Percentiles rank a stretch among this genome's conserved stretches.
Conservation (phyloP, 2,329 filamentous ascomycete genomes). For the Pseudogymnoascus sp. region DNA sequence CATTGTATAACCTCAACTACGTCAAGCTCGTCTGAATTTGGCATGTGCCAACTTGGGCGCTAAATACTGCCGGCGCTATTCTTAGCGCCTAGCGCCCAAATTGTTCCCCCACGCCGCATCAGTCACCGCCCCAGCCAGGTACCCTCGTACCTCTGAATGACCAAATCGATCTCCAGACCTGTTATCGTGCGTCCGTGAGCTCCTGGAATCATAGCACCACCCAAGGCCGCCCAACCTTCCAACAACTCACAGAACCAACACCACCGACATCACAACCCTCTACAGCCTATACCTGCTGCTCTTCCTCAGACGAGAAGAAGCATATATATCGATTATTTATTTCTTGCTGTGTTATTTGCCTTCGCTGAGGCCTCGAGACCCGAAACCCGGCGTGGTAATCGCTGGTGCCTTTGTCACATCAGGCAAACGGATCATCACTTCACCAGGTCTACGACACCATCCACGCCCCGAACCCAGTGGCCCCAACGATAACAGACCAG, state of each 20-base stretch:
- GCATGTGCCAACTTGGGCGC: not conserved
- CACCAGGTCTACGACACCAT: not conserved
- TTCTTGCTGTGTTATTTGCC: not conserved
- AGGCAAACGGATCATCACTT: conserved; percentile 5
- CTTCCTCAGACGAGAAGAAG: not conserved
- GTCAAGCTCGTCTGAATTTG: not conserved
- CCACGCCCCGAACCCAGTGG: not conserved
- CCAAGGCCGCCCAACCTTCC: not conserved
- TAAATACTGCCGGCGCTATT: not conserved
- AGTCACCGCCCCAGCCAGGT: not conserved
- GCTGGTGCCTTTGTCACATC: not conserved
- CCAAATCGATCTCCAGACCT: conserved; percentile 1
- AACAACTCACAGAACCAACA: not conserved
- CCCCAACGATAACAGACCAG: not conserved
- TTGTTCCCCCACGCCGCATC: not conserved
- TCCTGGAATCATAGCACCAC: conserved; percentile 1
- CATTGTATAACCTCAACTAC: too few relatives aligned
- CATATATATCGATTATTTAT: not conserved
- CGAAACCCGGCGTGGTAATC: not conserved
- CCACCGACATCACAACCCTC: not conserved
- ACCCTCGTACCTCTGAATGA: conserved; percentile 5
- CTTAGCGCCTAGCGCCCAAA: not conserved
- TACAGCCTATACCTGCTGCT: not conserved
- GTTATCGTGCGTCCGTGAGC: not conserved
- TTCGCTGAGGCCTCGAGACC: not conserved